Percentiles rank a stretch among this genome's conserved stretches.
phyloP scores from a whole-genome alignment of 345 rosid species.

The Corchorus olitorius region DNA sequence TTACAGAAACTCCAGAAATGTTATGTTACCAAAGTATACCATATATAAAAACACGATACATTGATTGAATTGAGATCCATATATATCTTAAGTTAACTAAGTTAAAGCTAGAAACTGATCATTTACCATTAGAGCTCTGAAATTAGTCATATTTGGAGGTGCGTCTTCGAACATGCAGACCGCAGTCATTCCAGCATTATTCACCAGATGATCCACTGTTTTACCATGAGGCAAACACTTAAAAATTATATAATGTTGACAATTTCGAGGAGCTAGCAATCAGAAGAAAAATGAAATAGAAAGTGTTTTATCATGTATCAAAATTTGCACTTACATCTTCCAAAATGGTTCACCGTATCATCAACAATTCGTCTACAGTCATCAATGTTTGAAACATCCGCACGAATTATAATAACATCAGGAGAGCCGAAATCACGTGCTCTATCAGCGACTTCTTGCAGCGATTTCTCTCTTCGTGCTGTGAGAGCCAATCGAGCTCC shows the following conservation, averaged over 20 bases:
- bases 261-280: no score
- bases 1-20: background rate
- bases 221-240: background rate
- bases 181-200: constrained; percentile 44
- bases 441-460: constrained; percentile 48
- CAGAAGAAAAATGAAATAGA: background rate
- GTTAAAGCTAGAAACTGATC: background rate
- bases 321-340: constrained; percentile 41
- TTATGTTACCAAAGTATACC: no score
- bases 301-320: background rate
- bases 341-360: constrained; percentile 46
- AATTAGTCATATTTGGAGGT: constrained; percentile 30
- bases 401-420: constrained; percentile 41
- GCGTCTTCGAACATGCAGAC: constrained; percentile 47
- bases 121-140: constrained; percentile 43
- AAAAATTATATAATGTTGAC: background rate
- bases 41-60: background rate
- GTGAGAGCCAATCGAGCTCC: constrained; percentile 56
- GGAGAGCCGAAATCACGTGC: constrained; percentile 57
- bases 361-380: constrained; percentile 52
- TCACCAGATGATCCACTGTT: constrained; percentile 54
- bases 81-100: no score
- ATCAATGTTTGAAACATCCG: constrained; percentile 52
- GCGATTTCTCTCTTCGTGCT: constrained; percentile 43
- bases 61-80: background rate